A percentile compares a stretch with the other conserved stretches of the same genome.
phyloP scores from a whole-genome alignment of 208 protist genomes.

The Naegleria lovaniensis region DNA sequence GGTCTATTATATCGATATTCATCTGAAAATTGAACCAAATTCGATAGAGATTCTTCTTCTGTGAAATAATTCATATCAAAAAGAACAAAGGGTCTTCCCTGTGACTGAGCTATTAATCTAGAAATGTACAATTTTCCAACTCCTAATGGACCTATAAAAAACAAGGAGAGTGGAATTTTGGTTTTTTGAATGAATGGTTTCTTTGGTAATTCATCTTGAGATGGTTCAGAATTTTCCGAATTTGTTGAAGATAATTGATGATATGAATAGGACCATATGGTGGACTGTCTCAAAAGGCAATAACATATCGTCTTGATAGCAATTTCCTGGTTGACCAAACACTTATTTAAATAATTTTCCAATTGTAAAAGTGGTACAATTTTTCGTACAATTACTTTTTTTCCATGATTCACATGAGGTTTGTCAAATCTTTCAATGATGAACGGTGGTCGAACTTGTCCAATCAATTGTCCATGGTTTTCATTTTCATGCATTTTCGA shows the following conservation, averaged over 20 bases:
- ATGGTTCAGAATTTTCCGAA: too few species aligned
- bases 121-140: not conserved
- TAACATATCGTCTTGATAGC: conserved; percentile 18
- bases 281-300: not conserved
- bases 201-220: too few species aligned
- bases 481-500: not conserved
- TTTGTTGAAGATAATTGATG: not conserved
- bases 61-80: not conserved
- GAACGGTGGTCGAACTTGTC: not conserved
- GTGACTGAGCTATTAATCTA: not conserved
- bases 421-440: not conserved
- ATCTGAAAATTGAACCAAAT: not conserved
- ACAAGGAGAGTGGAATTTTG: not conserved
- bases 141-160: not conserved
- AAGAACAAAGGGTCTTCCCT: not conserved
- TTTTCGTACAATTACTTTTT: not conserved
- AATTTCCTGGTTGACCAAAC: not conserved
- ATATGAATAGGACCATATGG: not conserved
- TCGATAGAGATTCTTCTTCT: not conserved
- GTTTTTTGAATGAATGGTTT: not conserved
- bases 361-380: not conserved
- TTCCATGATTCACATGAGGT: not conserved
- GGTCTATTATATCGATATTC: not conserved
- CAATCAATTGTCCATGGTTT: not conserved
- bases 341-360: conserved; percentile 10